These are phyloP conservation scores for Aspergillus affinis DNA, from an alignment of 495 filamentous ascomycete species.

Conservation along the genomic window DNA sequence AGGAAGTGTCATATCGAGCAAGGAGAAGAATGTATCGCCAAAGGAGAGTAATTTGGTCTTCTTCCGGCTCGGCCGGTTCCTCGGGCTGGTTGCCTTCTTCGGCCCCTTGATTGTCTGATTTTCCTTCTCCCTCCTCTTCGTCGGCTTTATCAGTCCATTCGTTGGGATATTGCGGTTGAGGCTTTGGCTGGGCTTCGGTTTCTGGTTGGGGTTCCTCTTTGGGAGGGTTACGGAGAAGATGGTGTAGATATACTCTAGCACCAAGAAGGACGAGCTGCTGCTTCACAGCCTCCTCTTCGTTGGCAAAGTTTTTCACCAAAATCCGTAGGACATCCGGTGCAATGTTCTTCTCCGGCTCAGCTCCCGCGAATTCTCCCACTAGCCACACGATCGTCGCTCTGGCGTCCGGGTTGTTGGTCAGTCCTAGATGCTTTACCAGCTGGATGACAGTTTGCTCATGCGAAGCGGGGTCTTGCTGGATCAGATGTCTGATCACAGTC, in stretches of 20 bases:
- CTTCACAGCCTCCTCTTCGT: conserved; percentile 83
- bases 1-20: conserved; percentile 88
- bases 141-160: conserved; percentile 43
- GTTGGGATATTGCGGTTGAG: conserved; percentile 23
- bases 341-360: conserved; percentile 78
- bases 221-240: conserved; percentile 62
- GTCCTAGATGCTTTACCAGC: conserved; percentile 88
- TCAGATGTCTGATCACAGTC: conserved; percentile 91
- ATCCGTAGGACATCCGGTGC: conserved; percentile 93
- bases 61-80: conserved; percentile 25
- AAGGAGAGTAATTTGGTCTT: conserved; percentile 67
- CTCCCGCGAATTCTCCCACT: conserved; percentile 86
- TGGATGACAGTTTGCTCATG: conserved; percentile 81
- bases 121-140: conserved; percentile 34
- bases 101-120: conserved; percentile 21
- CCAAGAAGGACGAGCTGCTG: conserved; percentile 88
- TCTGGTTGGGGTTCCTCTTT: conserved; percentile 23
- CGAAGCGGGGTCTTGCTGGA: conserved; percentile 79
- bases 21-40: conserved; percentile 85
- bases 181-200: conserved; percentile 18
- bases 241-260: conserved; percentile 90
- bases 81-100: neutral
- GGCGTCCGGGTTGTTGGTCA: conserved; percentile 77
- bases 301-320: conserved; percentile 76
- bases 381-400: conserved; percentile 96